Conservation (phyloP, 1,284 basidiomycete genomes). For the Apiotrichum akiyoshidainum region DNA sequence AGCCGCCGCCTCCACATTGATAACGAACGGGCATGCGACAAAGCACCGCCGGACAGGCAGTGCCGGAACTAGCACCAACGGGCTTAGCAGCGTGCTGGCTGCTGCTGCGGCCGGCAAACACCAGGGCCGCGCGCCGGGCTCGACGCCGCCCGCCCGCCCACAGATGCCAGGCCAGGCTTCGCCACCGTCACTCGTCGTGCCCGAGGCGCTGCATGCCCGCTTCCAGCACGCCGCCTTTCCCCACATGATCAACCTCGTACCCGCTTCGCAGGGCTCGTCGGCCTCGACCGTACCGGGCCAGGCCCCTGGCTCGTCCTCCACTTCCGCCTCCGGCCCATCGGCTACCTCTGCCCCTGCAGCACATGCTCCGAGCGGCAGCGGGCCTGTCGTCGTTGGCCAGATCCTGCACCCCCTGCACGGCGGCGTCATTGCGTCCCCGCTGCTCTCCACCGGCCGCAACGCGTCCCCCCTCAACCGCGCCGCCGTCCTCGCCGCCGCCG, state of each 20-base stretch:
- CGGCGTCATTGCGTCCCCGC: background rate
- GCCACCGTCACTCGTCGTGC: background rate
- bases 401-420: background rate
- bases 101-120: too few relatives aligned
- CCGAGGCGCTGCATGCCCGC: background rate
- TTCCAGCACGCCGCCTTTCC: slow-evolving; percentile 6
- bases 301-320: background rate
- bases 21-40: background rate
- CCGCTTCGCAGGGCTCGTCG: background rate
- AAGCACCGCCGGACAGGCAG: background rate
- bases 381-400: background rate
- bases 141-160: too few relatives aligned
- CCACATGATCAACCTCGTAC: slow-evolving; percentile 1
- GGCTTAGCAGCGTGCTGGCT: too few relatives aligned
- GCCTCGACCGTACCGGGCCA: background rate
- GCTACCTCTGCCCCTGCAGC: too few relatives aligned
- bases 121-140: too few relatives aligned
- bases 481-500: slow-evolving; percentile 1
- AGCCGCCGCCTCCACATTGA: background rate
- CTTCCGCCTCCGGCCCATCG: background rate
- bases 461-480: background rate
- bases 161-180: too few relatives aligned
- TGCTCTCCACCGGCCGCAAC: background rate
- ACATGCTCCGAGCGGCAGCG: background rate
- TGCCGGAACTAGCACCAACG: too few relatives aligned